Evolutionary conservation across 2,329 filamentous ascomycete genomes (phyloP).

Genomic region (Colletotrichum salicis): DNA sequence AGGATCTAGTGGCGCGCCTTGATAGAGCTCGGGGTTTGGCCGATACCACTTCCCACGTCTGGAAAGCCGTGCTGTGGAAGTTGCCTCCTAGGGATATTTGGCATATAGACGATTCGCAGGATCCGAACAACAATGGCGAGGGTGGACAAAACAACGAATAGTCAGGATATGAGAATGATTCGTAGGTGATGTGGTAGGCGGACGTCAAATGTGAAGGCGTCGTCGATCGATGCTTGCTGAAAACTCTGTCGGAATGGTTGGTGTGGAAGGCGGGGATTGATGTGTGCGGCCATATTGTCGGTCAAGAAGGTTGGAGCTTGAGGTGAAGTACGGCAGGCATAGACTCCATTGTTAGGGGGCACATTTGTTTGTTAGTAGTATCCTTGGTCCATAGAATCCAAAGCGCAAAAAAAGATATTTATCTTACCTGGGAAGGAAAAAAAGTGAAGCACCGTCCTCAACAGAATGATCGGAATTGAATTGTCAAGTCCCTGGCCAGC

Average conservation of each 20-base stretch:
- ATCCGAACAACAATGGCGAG: background rate
- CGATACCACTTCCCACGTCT: background rate
- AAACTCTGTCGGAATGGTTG: background rate
- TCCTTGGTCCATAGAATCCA: constrained; percentile 17
- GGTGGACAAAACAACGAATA: background rate
- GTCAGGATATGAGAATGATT: background rate
- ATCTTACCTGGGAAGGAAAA: constrained; percentile 40
- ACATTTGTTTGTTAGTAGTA: constrained; percentile 32
- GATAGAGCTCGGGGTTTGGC: constrained; percentile 1
- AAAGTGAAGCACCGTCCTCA: constrained; percentile 73
- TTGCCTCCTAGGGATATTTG: background rate
- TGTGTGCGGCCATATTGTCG: background rate
- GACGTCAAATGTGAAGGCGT: too few relatives aligned
- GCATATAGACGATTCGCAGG: too few relatives aligned
- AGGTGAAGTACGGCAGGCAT: background rate
- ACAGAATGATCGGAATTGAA: constrained; percentile 95
- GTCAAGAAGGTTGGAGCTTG: background rate
- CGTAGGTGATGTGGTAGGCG: background rate
- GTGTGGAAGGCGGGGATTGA: background rate
- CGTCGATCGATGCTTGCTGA: background rate
- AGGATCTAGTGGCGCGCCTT: constrained; percentile 4
- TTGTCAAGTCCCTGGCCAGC: constrained; percentile 59
- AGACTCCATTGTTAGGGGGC: background rate
- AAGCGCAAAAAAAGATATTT: background rate
- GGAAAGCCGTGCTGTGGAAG: constrained; percentile 6